Evolutionary conservation across 2,329 filamentous ascomycete species (phyloP), one percentile per base, ranked within the genome.

Genomic region (Xylaria polymorpha): DNA sequence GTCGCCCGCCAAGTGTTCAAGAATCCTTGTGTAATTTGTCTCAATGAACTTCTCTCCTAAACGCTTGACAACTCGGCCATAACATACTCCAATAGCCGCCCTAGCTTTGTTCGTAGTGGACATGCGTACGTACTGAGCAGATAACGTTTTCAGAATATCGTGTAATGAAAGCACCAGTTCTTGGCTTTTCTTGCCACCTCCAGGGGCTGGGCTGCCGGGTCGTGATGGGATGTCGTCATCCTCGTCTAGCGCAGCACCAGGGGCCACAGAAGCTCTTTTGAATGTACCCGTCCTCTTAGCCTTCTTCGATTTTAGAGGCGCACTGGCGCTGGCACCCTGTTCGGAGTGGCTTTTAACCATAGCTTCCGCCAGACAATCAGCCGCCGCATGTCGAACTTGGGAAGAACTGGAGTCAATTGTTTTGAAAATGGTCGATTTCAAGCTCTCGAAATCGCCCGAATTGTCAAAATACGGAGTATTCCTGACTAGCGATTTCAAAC

Each of bases 31-130:
- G 78, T 98, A 99, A 74, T 93, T 91, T 53, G 87, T 85, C 80
- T 98, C 94, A 6, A 98, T 88, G n/a, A 91, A 86, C 71, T 89
- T 92, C 77, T 96, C 92, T 4, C 94, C 94, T 10, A 99, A 82
- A 15, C 90, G 89, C 72, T 89, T 90, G 59, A 98, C 84, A 9
- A 97, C 86, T 75, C 91, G 92, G 70, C 92, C 91, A 78, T 98
- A 98, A 81, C 94, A 97, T 10, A 97, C 86, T 7, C 93, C 92
- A 62, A 99, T 89, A 8, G 92, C 94, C 44, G 94, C 92, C 72
- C 96, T 89, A 25, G 91, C 87, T 75, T 88, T 91, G 79, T 96
- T 97, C 1, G 91, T 91, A 0, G 94, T 96, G 3, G 92, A 90
- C 64, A 89, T 85, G 74, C 90, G 91, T 68, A 92, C 88, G 77